Evolutionary conservation across 2,329 filamentous ascomycete species (phyloP).

Genomic region (Magnaporthales sp.): DNA sequence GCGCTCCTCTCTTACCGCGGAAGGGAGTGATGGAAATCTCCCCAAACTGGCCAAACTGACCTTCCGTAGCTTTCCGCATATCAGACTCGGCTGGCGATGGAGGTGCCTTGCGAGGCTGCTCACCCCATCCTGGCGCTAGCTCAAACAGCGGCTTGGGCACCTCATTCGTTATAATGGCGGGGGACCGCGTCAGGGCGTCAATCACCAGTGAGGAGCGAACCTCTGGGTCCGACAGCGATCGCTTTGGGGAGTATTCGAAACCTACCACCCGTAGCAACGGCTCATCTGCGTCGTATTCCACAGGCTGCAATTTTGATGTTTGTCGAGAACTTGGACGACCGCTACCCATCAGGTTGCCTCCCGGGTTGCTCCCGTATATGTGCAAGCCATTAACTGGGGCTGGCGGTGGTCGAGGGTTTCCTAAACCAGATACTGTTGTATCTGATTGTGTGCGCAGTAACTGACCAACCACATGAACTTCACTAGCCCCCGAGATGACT

Average conservation of each 20-base stretch:
- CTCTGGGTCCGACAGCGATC: not conserved
- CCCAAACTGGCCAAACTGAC: not conserved
- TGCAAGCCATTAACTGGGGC: not conserved
- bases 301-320: not conserved
- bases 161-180: not conserved
- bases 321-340: not conserved
- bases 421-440: not conserved
- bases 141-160: not conserved
- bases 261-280: not conserved
- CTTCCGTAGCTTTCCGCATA: not conserved
- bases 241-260: not conserved
- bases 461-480: not conserved
- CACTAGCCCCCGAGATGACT: not conserved
- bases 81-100: not conserved
- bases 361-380: not conserved
- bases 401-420: not conserved
- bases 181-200: not conserved
- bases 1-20: not conserved
- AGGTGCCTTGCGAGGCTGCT: not conserved
- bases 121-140: not conserved
- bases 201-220: not conserved
- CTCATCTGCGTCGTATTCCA: not conserved
- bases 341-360: not conserved
- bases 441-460: not conserved
- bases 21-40: not conserved